These are phyloP conservation scores for Aureoboletus auriporus DNA, from an alignment of 768 basidiomycete species.

Conservation along the genomic window DNA sequence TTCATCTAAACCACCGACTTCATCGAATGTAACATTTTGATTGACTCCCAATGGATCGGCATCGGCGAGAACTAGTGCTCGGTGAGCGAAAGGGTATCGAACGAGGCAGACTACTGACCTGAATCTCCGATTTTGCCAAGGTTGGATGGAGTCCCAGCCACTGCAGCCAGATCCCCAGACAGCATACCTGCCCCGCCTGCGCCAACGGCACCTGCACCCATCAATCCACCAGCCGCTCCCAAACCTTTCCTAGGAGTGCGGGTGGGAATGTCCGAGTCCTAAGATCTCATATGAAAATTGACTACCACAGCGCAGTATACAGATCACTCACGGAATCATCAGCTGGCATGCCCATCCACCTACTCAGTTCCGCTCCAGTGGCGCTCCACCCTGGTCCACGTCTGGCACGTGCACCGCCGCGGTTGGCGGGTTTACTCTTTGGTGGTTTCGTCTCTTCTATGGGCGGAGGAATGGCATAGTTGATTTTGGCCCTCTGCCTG, in stretches of 20 bases:
- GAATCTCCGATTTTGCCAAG: conserved; percentile 81
- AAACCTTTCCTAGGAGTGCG: conserved; percentile 69
- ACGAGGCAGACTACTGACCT: conserved; percentile 37
- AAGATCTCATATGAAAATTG: conserved; percentile 1
- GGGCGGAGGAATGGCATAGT: conserved; percentile 80
- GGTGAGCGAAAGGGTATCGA: conserved; percentile 11
- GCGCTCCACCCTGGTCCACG: conserved; percentile 75
- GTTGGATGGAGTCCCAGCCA: conserved; percentile 78
- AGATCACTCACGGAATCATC: conserved; percentile 62
- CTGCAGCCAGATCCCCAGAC: conserved; percentile 54
- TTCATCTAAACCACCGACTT: conserved; percentile 93
- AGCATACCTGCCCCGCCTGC: conserved; percentile 55
- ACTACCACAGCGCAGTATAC: not conserved
- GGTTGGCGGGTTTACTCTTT: conserved; percentile 35
- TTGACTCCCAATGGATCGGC: conserved; percentile 95
- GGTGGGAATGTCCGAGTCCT: conserved; percentile 72
- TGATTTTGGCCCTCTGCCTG: conserved; percentile 59
- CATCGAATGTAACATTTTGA: conserved; percentile 90
- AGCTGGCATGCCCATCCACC: conserved; percentile 68
- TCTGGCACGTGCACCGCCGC: conserved; percentile 36
- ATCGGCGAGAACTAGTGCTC: conserved; percentile 72
- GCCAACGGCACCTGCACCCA: conserved; percentile 41
- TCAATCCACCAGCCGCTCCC: conserved; percentile 51
- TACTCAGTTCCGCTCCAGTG: conserved; percentile 68
- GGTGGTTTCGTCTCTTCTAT: conserved; percentile 60